Conservation (phyloP, 768 basidiomycete species). For the Termitomyces sp. region DNA sequence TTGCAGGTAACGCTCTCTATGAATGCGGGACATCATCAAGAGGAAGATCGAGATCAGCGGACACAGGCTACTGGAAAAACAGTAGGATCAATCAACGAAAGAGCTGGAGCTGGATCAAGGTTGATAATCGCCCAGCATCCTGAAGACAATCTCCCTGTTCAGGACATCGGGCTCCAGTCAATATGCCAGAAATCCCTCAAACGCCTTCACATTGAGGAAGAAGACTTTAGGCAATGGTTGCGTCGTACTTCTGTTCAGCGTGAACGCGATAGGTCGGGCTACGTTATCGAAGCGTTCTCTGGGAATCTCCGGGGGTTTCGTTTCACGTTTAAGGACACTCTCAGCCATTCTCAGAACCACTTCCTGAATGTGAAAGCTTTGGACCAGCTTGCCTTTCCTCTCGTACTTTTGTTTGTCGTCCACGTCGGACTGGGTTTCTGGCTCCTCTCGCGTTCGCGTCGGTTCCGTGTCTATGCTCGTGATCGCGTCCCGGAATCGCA, state of each 20-base stretch:
- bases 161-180: not conserved
- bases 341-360: not conserved
- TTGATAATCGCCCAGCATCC: not conserved
- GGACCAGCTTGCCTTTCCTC: not conserved
- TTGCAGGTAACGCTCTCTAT: not conserved
- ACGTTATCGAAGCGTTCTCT: not conserved
- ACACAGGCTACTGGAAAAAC: not conserved
- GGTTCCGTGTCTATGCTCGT: not conserved
- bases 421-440: not conserved
- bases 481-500: not conserved
- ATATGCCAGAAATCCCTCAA: not conserved
- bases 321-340: not conserved
- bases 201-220: not conserved
- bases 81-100: not conserved
- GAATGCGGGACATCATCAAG: not conserved
- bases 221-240: slow-evolving; percentile 3
- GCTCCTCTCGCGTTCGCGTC: not conserved
- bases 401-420: not conserved
- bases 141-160: not conserved
- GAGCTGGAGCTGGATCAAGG: not conserved
- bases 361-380: not conserved
- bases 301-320: not conserved
- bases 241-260: not conserved
- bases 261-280: not conserved
- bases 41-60: not conserved